These are phyloP conservation scores for barley (Hordeum vulgare) DNA, from an alignment of 176 grass and related monocot species.

Conservation along the genomic window MorexV3_pseudomolecules_assembly NC_058518.1:397878053-397878552, in stretches of 20 bases:
- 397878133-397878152: neutral
- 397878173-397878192: neutral
- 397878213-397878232: constrained; percentile 12
- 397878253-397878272: constrained; percentile 58
- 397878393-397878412: constrained; percentile 45
- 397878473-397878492: constrained; percentile 65
- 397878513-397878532: constrained; percentile 71
- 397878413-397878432: constrained; percentile 37
- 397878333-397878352: constrained; percentile 59
- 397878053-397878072: neutral
- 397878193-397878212: neutral
- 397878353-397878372: constrained; percentile 45
- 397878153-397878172: neutral
- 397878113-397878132: constrained; percentile 10
- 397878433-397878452: constrained; percentile 64
- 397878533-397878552: constrained; percentile 71
- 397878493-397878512: constrained; percentile 71
- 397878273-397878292: constrained; percentile 47
- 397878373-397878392: constrained; percentile 17
- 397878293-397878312: constrained; percentile 36
- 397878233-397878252: constrained; percentile 66
- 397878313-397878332: constrained; percentile 67
- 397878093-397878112: neutral
- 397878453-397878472: constrained; percentile 56
- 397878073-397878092: neutral